Evolutionary conservation across 2,329 filamentous ascomycete genomes (phyloP), one percentile per base, ranked within the genome.

Genomic region (Hypoxylon sp.): DNA sequence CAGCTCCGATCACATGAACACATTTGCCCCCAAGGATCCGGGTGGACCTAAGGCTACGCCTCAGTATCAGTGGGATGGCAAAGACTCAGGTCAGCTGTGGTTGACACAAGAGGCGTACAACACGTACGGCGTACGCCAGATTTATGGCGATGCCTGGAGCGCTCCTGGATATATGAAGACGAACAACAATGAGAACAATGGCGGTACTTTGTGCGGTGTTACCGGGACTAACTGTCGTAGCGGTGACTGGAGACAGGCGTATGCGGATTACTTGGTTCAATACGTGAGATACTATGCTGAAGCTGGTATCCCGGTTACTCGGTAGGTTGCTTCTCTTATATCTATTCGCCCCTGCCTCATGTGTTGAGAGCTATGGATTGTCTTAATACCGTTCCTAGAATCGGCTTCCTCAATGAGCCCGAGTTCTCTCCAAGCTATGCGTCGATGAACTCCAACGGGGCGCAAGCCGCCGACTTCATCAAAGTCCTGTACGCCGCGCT

Each of bases 31-130:
- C 0, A 81, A 72, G 58, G 79, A 74, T 42, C 79, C 81, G 3
- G 80, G 81, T 3, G 74, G 73, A 0, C 79, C 81, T 0, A 73
- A 54, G 8, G 79, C 77, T 2, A 71, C 72, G 4, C 80, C 81
- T 0, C 71, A 76, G 26, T 85, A 84, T 59, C 67, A 73, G 1
- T 83, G 81, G 81, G 82, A 84, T 63, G 74, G 74, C 3, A 80
- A 82, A 59, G 80, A 84, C 63, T 78, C 76, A 10, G 82, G 81
- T 5, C 85, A 87, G 74, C 72, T 87, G 3, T 85, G 80, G 72
- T 71, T 87, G 9, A 80, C 81, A 14, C 77, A 85, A 72, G 79
- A 84, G 73, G 84, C 84, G 9, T 73, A 75, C 52, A 70, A 77
- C 6, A 75, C 73, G 8, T 80, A 79, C 24, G 78, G 77, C 5